Evolutionary conservation across 2,329 filamentous ascomycete genomes (phyloP).

Genomic region (Bipolaris bicolor): DNA sequence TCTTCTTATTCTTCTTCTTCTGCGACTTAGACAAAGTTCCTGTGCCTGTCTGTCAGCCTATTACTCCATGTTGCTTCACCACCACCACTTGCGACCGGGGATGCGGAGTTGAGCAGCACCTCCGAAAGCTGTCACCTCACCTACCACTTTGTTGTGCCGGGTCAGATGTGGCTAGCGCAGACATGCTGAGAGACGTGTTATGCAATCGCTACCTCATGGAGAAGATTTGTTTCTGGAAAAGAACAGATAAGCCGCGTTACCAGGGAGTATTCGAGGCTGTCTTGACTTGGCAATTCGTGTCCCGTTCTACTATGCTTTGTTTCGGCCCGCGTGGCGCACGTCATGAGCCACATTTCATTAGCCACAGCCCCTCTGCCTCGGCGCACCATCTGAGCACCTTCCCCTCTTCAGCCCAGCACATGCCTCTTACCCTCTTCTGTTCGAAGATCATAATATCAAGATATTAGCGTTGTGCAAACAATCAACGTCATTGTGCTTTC

Average conservation of each 20-base stretch:
- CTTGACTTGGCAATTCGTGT: constrained; percentile 47
- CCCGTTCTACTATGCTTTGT: constrained; percentile 40
- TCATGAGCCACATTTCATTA: constrained; percentile 37
- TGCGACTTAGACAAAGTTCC: constrained; percentile 45
- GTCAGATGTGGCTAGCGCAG: constrained; percentile 34
- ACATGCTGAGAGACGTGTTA: constrained; percentile 34
- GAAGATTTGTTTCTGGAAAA: not conserved
- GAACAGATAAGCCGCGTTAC: constrained; percentile 14
- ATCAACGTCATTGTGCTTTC: not conserved
- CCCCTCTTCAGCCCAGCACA: not conserved
- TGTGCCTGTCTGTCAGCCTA: constrained; percentile 29
- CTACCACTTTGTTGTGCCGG: constrained; percentile 45
- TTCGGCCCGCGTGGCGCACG: constrained; percentile 33
- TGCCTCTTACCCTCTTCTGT: not conserved
- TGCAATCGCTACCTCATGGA: constrained; percentile 17
- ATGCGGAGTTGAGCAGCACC: constrained; percentile 19
- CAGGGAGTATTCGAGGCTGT: constrained; percentile 35
- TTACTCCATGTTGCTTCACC: constrained; percentile 1
- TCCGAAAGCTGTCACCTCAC: constrained; percentile 37
- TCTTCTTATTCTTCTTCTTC: constrained; percentile 52
- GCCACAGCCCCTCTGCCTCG: constrained; percentile 22
- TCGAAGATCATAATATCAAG: not conserved
- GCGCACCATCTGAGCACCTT: not conserved
- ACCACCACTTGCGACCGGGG: not conserved
- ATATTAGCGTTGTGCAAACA: not conserved